These are phyloP conservation scores for Alternaria sp. DNA, from an alignment of 2,329 filamentous ascomycete genomes.

Conservation along the genomic window DNA sequence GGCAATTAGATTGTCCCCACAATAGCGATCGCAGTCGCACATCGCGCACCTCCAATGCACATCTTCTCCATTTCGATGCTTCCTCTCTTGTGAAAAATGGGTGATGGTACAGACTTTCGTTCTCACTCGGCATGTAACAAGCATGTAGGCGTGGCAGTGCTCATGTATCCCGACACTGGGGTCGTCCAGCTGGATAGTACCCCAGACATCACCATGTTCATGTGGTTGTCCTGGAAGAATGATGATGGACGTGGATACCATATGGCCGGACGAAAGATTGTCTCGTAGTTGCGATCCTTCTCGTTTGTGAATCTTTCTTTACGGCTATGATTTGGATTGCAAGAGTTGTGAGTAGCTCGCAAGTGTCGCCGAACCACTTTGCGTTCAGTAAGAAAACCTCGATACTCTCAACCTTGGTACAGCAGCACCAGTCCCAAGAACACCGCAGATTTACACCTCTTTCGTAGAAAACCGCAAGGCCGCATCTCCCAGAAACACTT, in stretches of 20 bases:
- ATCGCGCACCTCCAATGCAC: slow-evolving; percentile 1
- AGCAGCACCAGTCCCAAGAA: background rate
- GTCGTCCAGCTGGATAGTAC: slow-evolving; percentile 3
- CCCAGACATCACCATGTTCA: background rate
- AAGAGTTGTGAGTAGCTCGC: background rate
- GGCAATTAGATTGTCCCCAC: background rate
- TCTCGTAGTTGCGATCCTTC: background rate
- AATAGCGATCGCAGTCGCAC: background rate
- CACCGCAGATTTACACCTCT: background rate
- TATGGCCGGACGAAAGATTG: background rate
- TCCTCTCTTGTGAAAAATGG: background rate
- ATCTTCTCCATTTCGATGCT: background rate
- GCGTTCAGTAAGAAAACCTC: background rate
- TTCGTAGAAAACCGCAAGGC: too few species aligned
- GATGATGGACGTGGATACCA: background rate
- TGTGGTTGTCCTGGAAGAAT: background rate
- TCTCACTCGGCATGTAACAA: background rate
- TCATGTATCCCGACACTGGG: background rate
- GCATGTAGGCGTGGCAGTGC: background rate
- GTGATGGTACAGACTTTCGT: too few species aligned
- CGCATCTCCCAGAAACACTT: too few species aligned
- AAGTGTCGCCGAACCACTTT: background rate
- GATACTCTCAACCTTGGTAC: background rate
- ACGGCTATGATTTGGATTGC: background rate
- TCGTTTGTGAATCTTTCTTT: background rate